These are phyloP conservation scores for Puccinia polysora DNA, from an alignment of 1,284 basidiomycete species.

Conservation along the genomic window DNA sequence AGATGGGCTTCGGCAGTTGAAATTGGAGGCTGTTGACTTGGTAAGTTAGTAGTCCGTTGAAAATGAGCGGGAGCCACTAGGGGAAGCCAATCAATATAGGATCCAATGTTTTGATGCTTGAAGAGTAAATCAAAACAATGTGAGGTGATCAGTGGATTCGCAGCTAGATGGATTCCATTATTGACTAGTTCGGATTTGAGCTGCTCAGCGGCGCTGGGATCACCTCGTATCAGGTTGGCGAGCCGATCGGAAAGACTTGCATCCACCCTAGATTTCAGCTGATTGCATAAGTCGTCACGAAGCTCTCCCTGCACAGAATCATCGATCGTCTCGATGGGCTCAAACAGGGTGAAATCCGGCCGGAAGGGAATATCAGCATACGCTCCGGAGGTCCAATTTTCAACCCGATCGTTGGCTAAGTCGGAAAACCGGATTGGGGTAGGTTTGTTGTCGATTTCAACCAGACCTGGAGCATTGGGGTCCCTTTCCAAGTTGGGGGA, in stretches of 20 bases:
- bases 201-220: slow-evolving; percentile 32
- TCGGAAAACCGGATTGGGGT: background rate
- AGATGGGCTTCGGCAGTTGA: slow-evolving; percentile 32
- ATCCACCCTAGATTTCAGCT: slow-evolving; percentile 15
- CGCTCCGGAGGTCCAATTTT: slow-evolving; percentile 33
- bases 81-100: slow-evolving; percentile 38
- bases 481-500: too few species aligned
- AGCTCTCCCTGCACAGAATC: background rate
- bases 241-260: slow-evolving; percentile 24
- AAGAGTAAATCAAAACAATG: slow-evolving; percentile 37
- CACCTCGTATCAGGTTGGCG: slow-evolving; percentile 23
- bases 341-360: slow-evolving; percentile 37
- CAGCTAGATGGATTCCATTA: slow-evolving; percentile 30
- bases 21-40: background rate
- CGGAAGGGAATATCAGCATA: slow-evolving; percentile 33
- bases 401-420: slow-evolving; percentile 34
- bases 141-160: slow-evolving; percentile 22
- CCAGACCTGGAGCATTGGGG: too few species aligned
- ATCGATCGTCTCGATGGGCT: slow-evolving; percentile 10
- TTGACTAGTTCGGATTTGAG: slow-evolving; percentile 29
- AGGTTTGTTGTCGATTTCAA: background rate
- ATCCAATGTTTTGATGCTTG: slow-evolving; percentile 4
- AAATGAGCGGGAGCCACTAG: slow-evolving; percentile 19
- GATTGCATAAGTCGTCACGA: background rate
- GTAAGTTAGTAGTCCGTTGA: background rate